A percentile compares a stretch with the other conserved stretches of the same genome.
Evolutionary conservation across 805 yeast genomes (phyloP).

Genomic region (Barnettozyma botsteinii): DNA sequence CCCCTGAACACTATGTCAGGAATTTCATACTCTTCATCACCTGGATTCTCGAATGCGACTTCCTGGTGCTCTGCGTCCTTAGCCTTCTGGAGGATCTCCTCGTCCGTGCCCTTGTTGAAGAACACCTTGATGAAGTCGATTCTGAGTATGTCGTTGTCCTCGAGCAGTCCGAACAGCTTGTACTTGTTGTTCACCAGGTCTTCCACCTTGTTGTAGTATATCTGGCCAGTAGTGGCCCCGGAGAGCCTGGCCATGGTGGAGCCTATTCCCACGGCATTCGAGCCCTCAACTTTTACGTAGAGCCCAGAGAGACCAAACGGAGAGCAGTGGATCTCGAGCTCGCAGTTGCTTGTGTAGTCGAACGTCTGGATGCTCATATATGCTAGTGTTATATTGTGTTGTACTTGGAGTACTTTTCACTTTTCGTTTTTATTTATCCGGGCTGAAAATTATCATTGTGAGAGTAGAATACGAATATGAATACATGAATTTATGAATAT

Average conservation of each 20-base stretch:
- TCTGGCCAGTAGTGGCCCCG: conserved; percentile 42
- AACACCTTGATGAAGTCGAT: conserved; percentile 48
- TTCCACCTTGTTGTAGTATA: conserved; percentile 43
- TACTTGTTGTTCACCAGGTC: conserved; percentile 43
- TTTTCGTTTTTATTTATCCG: too few relatives aligned
- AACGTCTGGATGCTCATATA: conserved; percentile 22
- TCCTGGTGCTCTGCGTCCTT: conserved; percentile 12
- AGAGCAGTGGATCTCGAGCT: conserved; percentile 48
- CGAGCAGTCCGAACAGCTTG: conserved; percentile 43
- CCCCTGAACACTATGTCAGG: conserved; percentile 49
- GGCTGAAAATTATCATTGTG: too few relatives aligned
- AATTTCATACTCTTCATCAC: conserved; percentile 33
- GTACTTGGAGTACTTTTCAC: not conserved
- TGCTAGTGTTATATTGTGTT: not conserved
- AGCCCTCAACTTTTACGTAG: conserved; percentile 42
- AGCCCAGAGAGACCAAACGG: conserved; percentile 51
- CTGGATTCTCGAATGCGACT: conserved; percentile 26
- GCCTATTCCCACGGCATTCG: conserved; percentile 48
- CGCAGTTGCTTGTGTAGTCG: conserved; percentile 45
- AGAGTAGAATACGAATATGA: too few relatives aligned
- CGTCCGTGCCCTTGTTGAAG: conserved; percentile 15
- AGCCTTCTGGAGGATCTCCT: conserved; percentile 6
- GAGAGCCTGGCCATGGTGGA: conserved; percentile 53
- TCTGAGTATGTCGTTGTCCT: conserved; percentile 39
- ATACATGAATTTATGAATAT: too few relatives aligned